Percentiles rank a stretch among this genome's conserved stretches.
Evolutionary conservation across 2,329 filamentous ascomycete genomes (phyloP).

Genomic region (Fusarium albidum): DNA sequence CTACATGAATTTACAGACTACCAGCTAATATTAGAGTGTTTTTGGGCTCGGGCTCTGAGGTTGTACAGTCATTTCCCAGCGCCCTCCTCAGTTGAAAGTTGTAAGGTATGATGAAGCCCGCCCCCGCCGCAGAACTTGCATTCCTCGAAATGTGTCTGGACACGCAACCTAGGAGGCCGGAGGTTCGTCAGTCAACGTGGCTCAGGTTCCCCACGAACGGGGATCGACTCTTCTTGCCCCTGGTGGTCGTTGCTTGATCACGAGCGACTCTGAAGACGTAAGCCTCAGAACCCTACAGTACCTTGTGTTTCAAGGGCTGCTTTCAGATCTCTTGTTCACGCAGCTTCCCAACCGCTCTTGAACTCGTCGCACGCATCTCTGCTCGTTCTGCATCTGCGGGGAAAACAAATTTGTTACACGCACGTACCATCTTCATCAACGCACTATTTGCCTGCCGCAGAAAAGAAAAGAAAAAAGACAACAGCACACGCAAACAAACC

Average conservation of each 20-base stretch:
- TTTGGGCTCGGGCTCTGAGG: not conserved
- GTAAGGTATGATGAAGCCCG: not conserved
- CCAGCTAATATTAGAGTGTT: not conserved
- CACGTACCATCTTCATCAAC: slow-evolving; percentile 13
- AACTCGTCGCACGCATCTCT: slow-evolving; percentile 1
- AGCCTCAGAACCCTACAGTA: not conserved
- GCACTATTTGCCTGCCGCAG: not conserved
- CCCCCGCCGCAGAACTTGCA: not conserved
- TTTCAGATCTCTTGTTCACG: not conserved
- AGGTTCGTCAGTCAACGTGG: slow-evolving; percentile 11
- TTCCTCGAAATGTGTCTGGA: not conserved
- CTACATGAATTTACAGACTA: too few relatives aligned
- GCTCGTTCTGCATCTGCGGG: not conserved
- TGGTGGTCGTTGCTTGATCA: slow-evolving; percentile 1
- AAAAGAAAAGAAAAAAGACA: not conserved
- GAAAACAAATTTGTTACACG: slow-evolving; percentile 5
- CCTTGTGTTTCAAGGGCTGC: not conserved
- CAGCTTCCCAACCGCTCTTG: not conserved
- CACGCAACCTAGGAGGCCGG: not conserved
- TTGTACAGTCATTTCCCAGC: slow-evolving; percentile 1
- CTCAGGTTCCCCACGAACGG: slow-evolving; percentile 10
- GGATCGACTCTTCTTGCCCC: slow-evolving; percentile 4
- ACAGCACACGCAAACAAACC: slow-evolving; percentile 13
- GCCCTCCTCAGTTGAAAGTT: slow-evolving; percentile 2
- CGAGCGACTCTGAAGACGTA: too few relatives aligned